Evolutionary conservation across 106 monocot species (phyloP), one percentile per base, ranked within the genome.

Genomic region (Alisma plantagoaquatica): DNA sequence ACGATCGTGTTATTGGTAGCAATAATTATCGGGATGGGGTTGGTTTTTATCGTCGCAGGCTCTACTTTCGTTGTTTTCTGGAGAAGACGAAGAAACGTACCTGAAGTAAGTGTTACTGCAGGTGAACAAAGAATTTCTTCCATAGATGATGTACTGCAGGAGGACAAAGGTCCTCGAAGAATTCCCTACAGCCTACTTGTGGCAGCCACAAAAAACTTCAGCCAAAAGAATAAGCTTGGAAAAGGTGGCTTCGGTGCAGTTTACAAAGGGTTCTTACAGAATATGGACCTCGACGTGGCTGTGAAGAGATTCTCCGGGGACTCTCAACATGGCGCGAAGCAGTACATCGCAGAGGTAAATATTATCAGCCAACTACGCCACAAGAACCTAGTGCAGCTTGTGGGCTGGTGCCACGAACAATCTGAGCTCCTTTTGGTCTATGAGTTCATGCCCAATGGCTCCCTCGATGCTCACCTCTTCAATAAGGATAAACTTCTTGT

Each of bases 391-490:
- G 51, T 51, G 23, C 51, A 51, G 24, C 51, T 51, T 27, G 24
- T 51, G 14, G 51, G 51, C 9, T 51, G 51, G 51, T 51, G 51
- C 51, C 51, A 51, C n/a, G 51, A 51, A 1, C 23, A 26, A 19
- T n/a, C n/a, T n/a, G n/a, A n/a, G n/a, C n/a, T n/a, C n/a, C n/a
- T n/a, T n/a, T n/a, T n/a, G n/a, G n/a, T n/a, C n/a, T n/a, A n/a
- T n/a, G n/a, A n/a, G n/a, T n/a, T n/a, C n/a, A n/a, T n/a, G n/a
- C n/a, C n/a, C n/a, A n/a, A n/a, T n/a, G n/a, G n/a, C n/a, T n/a
- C n/a, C n/a, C n/a, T n/a, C n/a, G n/a, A n/a, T n/a, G n/a, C n/a
- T n/a, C n/a, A n/a, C n/a, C n/a, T n/a, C n/a, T n/a, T n/a, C n/a
- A n/a, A n/a, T n/a, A n/a, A n/a, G n/a, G n/a, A n/a, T n/a, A n/a